Evolutionary conservation across 768 basidiomycete genomes (phyloP).

Genomic region (Suillus plorans): DNA sequence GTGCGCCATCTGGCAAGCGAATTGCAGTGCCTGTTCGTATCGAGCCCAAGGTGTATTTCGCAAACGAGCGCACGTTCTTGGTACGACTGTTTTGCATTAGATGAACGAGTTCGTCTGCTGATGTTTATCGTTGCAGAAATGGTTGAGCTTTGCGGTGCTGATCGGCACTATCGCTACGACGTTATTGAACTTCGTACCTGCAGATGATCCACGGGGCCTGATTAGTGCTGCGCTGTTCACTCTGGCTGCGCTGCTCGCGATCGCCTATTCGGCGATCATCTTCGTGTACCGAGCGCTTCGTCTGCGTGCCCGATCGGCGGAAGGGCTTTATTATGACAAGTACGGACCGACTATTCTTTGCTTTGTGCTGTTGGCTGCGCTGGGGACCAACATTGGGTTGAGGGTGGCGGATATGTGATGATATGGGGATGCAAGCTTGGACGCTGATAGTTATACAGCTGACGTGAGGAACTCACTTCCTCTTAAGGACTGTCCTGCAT

Average conservation of each 20-base stretch:
- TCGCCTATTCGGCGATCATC: conserved; percentile 81
- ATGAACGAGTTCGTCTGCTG: conserved; percentile 3
- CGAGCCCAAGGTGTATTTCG: conserved; percentile 98
- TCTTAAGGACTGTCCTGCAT: background rate
- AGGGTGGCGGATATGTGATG: conserved; percentile 59
- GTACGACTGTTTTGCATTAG: conserved; percentile 44
- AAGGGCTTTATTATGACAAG: conserved; percentile 87
- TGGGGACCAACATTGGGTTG: conserved; percentile 75
- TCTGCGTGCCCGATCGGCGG: conserved; percentile 68
- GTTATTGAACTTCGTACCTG: conserved; percentile 79
- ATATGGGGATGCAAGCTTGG: conserved; percentile 29
- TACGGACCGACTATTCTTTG: conserved; percentile 82
- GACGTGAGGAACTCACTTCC: background rate
- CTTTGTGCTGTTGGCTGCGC: conserved; percentile 61
- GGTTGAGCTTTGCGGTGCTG: conserved; percentile 85
- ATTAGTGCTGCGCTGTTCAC: conserved; percentile 90
- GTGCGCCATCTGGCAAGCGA: conserved; percentile 81
- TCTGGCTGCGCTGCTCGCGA: conserved; percentile 81
- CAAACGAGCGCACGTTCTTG: conserved; percentile 91
- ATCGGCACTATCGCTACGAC: conserved; percentile 89
- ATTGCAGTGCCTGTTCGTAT: conserved; percentile 94
- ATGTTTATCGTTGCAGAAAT: conserved; percentile 55
- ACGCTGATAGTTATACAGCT: background rate
- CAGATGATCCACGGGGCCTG: conserved; percentile 73
- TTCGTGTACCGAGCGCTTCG: conserved; percentile 75